Evolutionary conservation across 805 yeast genomes (phyloP).

Genomic region (Debaryomyces maramus): DNA sequence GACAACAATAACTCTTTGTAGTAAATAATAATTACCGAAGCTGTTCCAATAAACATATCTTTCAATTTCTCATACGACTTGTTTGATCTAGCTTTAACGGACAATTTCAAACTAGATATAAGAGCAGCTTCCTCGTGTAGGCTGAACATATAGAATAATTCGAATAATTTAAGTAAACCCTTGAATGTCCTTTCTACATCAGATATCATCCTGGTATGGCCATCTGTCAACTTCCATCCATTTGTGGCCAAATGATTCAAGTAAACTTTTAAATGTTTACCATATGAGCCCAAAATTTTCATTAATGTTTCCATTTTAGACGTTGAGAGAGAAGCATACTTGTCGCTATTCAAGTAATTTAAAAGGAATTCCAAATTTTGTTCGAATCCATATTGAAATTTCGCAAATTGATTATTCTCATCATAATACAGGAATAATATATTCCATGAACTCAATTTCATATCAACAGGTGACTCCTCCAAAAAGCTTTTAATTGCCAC

Average conservation of each 20-base stretch:
- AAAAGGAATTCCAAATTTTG: conserved; percentile 48
- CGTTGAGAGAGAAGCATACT: conserved; percentile 16
- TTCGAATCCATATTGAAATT: conserved; percentile 52
- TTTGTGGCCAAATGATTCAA: conserved; percentile 22
- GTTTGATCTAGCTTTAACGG: conserved; percentile 45
- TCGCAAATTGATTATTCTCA: conserved; percentile 22
- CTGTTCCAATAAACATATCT: conserved; percentile 41
- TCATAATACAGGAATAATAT: conserved; percentile 60
- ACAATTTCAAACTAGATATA: conserved; percentile 34
- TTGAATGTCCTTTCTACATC: conserved; percentile 14
- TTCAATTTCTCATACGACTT: conserved; percentile 47
- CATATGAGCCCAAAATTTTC: conserved; percentile 53
- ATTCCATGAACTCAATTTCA: conserved; percentile 75
- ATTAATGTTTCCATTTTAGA: conserved; percentile 46
- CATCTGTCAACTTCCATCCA: conserved; percentile 33
- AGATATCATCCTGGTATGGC: conserved; percentile 1
- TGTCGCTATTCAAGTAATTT: conserved; percentile 25
- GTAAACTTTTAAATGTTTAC: conserved; percentile 46
- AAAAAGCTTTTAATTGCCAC: conserved; percentile 62
- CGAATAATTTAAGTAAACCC: conserved; percentile 31
- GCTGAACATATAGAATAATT: conserved; percentile 48
- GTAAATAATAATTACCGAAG: conserved; percentile 40
- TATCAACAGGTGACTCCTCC: conserved; percentile 58
- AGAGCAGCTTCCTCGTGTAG: conserved; percentile 53
- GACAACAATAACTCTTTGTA: conserved; percentile 17